Percentiles rank a stretch among this genome's conserved stretches.
phyloP scores from a whole-genome alignment of 2,329 filamentous ascomycete genomes.

The Penicillium rolfsii region DNA sequence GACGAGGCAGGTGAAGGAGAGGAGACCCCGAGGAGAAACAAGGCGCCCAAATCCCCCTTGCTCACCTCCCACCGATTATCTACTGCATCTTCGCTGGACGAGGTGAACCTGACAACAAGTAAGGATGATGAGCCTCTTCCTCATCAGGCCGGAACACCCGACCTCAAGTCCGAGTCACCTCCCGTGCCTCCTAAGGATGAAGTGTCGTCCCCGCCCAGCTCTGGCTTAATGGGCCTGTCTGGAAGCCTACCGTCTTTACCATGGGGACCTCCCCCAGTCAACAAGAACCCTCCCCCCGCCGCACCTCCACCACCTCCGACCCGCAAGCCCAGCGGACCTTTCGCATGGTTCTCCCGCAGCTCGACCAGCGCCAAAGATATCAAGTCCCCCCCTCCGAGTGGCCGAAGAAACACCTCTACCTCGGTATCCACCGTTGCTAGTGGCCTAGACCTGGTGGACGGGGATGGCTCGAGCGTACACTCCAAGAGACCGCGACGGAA shows the following conservation, averaged over 20 bases:
- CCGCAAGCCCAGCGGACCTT: conserved; percentile 84
- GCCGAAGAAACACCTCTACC: conserved; percentile 74
- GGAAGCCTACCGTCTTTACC: conserved; percentile 72
- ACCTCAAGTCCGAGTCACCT: conserved; percentile 34
- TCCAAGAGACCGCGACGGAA: conserved; percentile 57
- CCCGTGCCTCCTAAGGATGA: conserved; percentile 41
- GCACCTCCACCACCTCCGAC: conserved; percentile 47
- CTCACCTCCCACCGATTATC: conserved; percentile 59
- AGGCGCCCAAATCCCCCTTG: conserved; percentile 55
- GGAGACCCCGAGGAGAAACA: conserved; percentile 40
- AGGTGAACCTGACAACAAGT: conserved; percentile 66
- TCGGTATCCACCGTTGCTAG: conserved; percentile 78
- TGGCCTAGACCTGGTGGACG: conserved; percentile 76
- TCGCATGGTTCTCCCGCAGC: conserved; percentile 78
- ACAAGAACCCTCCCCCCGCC: conserved; percentile 42
- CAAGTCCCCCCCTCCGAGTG: conserved; percentile 57
- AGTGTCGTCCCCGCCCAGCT: conserved; percentile 34
- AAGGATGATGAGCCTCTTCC: conserved; percentile 54
- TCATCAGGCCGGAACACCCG: conserved; percentile 29
- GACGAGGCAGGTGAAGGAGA: conserved; percentile 28
- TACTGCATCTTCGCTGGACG: conserved; percentile 59
- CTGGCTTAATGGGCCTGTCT: conserved; percentile 62
- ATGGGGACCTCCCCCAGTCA: conserved; percentile 64
- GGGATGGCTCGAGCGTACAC: conserved; percentile 53
- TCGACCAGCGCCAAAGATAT: conserved; percentile 59